Conservation (phyloP, 345 rosid species). For the Populus alba region DNA sequence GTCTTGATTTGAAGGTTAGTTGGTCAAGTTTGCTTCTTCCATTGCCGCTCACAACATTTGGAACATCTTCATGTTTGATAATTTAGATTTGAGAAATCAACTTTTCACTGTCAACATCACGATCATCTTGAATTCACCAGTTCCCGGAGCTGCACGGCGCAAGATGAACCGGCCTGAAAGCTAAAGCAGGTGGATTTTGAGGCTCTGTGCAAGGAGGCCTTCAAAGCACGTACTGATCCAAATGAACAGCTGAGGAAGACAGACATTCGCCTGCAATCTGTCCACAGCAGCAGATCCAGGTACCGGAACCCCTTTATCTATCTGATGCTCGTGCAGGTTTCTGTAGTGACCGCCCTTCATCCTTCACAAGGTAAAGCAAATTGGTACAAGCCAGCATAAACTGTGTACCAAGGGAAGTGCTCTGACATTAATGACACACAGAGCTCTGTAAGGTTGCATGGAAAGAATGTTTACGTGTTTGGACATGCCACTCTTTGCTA, state of each 20-base stretch:
- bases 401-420: neutral
- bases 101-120: too few relatives aligned
- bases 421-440: too few relatives aligned
- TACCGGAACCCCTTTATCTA: constrained; percentile 52
- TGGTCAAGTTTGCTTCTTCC: too few relatives aligned
- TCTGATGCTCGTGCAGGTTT: constrained; percentile 51
- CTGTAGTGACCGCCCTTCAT: constrained; percentile 64
- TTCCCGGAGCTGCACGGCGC: constrained; percentile 55
- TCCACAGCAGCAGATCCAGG: constrained; percentile 63
- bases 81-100: neutral
- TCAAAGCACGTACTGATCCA: constrained; percentile 14
- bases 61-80: constrained; percentile 39
- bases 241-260: constrained; percentile 48
- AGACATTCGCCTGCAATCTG: constrained; percentile 54
- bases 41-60: constrained; percentile 36
- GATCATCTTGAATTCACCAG: constrained; percentile 27
- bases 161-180: constrained; percentile 47
- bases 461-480: too few relatives aligned
- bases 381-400: neutral
- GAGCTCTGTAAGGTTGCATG: too few relatives aligned
- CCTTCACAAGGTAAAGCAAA: constrained; percentile 55
- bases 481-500: too few relatives aligned
- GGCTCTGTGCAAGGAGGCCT: constrained; percentile 48
- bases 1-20: neutral
- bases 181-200: constrained; percentile 69